phyloP scores from a whole-genome alignment of 805 yeast species.

The Metschnikowia bowlesiae region DNA sequence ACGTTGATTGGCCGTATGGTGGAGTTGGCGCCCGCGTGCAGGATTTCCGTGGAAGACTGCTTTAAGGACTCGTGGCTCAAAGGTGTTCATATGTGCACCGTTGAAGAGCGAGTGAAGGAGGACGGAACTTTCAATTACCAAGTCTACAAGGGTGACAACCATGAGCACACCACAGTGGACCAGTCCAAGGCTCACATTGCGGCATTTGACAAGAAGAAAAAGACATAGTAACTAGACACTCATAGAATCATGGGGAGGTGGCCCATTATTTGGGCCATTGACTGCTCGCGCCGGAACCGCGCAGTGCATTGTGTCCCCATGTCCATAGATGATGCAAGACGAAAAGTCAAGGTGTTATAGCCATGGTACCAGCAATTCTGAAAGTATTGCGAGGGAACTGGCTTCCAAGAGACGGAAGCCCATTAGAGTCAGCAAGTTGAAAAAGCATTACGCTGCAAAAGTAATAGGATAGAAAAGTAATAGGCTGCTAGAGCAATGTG shows the following conservation, averaged over 20 bases:
- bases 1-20: conserved; percentile 72
- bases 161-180: conserved; percentile 83
- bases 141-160: conserved; percentile 50
- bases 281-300: too few species aligned
- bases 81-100: conserved; percentile 65
- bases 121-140: conserved; percentile 35
- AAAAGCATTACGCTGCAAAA: too few species aligned
- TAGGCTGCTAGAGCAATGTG: too few species aligned
- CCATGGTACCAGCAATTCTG: too few species aligned
- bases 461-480: too few species aligned
- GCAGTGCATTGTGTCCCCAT: too few species aligned
- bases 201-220: conserved; percentile 79
- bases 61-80: conserved; percentile 68
- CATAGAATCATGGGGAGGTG: neutral
- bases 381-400: too few species aligned
- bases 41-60: conserved; percentile 76
- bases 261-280: too few species aligned
- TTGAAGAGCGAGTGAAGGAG: conserved; percentile 39
- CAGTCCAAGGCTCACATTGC: conserved; percentile 96
- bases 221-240: conserved; percentile 13
- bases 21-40: conserved; percentile 78
- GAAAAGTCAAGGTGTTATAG: too few species aligned
- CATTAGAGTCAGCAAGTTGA: too few species aligned
- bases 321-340: too few species aligned
- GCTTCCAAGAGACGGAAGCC: too few species aligned